A percentile compares a stretch with the other conserved stretches of the same genome.
These are phyloP conservation scores for Tricholoma bakamatsutake DNA, from an alignment of 768 basidiomycete genomes.

Conservation along the genomic window DNA sequence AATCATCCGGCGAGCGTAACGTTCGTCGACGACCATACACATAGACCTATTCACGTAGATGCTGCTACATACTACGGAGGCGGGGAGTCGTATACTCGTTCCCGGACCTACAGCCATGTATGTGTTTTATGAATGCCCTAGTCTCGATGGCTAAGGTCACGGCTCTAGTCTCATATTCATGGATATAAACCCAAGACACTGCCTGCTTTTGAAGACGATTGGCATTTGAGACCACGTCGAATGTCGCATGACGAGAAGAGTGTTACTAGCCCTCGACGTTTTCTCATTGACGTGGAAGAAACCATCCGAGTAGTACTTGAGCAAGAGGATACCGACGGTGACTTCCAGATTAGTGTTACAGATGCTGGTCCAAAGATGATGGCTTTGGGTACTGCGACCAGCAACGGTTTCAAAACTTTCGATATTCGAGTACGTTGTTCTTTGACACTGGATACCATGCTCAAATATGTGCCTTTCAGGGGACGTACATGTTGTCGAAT, in stretches of 20 bases:
- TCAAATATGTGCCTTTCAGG: slow-evolving; percentile 38
- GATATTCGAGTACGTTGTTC: slow-evolving; percentile 72
- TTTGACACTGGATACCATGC: not conserved
- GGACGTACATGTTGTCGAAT: slow-evolving; percentile 99
- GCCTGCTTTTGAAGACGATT: slow-evolving; percentile 74
- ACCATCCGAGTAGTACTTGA: slow-evolving; percentile 94
- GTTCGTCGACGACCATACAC: slow-evolving; percentile 58
- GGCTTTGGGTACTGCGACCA: slow-evolving; percentile 92
- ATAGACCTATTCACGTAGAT: slow-evolving; percentile 51
- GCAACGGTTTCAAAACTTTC: slow-evolving; percentile 97
- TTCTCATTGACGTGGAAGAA: slow-evolving; percentile 96
- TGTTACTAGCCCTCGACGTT: slow-evolving; percentile 73
- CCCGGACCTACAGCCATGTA: slow-evolving; percentile 86
- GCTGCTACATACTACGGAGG: slow-evolving; percentile 81
- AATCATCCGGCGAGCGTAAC: slow-evolving; percentile 58
- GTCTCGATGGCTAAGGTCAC: slow-evolving; percentile 4
- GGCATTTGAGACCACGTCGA: slow-evolving; percentile 65
- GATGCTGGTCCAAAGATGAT: slow-evolving; percentile 97
- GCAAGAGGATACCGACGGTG: slow-evolving; percentile 96
- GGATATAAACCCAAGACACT: slow-evolving; percentile 66
- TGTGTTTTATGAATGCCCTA: slow-evolving; percentile 19
- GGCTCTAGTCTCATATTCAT: slow-evolving; percentile 57
- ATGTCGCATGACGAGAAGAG: slow-evolving; percentile 93
- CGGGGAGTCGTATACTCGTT: slow-evolving; percentile 71
- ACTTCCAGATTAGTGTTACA: slow-evolving; percentile 94